A percentile compares a stretch with the other conserved stretches of the same genome.
These are phyloP conservation scores for Ilyonectria mors-panacis DNA, from an alignment of 2,329 filamentous ascomycete species.

Conservation along the genomic window DNA sequence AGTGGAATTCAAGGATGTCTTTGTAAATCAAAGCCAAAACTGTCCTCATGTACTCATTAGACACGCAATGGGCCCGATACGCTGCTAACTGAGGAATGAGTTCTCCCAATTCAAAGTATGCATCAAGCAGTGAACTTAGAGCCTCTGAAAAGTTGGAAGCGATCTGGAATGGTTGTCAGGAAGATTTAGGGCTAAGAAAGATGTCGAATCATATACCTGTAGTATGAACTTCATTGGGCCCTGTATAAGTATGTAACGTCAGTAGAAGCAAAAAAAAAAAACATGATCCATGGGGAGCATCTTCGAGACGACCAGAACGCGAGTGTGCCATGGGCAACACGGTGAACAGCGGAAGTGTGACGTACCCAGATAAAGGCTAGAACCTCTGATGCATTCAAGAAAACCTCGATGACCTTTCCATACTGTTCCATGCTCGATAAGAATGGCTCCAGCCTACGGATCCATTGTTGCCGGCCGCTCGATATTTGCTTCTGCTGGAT, in stretches of 20 bases:
- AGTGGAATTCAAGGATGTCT: neutral
- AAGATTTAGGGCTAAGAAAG: no score
- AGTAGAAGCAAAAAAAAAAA: neutral
- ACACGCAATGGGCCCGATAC: neutral
- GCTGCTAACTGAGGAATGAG: neutral
- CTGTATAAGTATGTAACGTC: neutral
- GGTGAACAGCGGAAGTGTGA: neutral
- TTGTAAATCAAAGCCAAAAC: neutral
- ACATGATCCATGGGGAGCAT: no score
- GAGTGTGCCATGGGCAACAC: no score
- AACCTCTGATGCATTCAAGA: slow-evolving; percentile 22
- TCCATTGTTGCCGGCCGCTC: neutral
- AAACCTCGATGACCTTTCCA: slow-evolving; percentile 29
- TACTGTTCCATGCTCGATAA: slow-evolving; percentile 26
- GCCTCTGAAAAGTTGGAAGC: neutral
- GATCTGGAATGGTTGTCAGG: neutral
- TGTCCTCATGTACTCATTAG: neutral
- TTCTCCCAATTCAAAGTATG: neutral
- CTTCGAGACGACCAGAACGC: no score
- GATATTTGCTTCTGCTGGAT: slow-evolving; percentile 3
- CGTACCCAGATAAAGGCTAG: slow-evolving; percentile 54
- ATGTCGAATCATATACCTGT: neutral
- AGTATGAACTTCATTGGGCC: slow-evolving; percentile 2
- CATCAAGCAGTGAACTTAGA: neutral
- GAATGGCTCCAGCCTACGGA: slow-evolving; percentile 39